Evolutionary conservation across 164 flowering plant genomes (phyloP), one percentile per base, ranked within the genome.

Genomic region (Pachysandra terminalis): DNA sequence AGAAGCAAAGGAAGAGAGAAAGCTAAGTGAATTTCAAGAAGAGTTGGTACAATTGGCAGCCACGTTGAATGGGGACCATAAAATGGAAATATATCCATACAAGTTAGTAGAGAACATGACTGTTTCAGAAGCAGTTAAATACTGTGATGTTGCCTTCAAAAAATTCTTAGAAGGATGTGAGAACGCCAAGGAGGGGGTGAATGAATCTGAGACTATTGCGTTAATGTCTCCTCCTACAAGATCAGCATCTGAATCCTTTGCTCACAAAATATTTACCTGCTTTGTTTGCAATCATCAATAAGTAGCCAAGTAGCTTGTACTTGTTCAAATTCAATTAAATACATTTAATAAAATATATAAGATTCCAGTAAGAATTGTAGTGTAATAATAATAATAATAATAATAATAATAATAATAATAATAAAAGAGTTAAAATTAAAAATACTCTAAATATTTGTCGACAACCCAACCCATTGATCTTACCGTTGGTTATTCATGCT

Each of bases 41-140:
- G 96, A 87, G 63, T 17, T 90, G 76, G 91, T 89, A 52, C 88
- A 86, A 48, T 26, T 91, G 73, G 86, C 86, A 4, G 96, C 93
- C 3, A 74, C 74, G 4, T 15, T 93, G 67, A 82, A 79, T n/a
- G 96, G 96, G 1, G 94, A 90, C 59, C 81, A 77, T 61, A 64
- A 17, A 9, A 82, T 82, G 71, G 85, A 81, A 15, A 68, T 37
- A 2, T 84, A 78, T 66, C 96, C 90, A 0, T 28, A 82, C 63
- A 84, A 82, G 59, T 68, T 88, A 48, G 87, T 85, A 15, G 88
- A 88, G 67, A 72, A 80, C 66, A 82, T 91, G 93, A 83, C 59
- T 0, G 90, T 85, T 16, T 62, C 56, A 8, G 79, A 79, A 0
- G 91, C 81, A 3, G 76, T 60, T 0, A 77, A 76, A 8, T 89